phyloP scores from a whole-genome alignment of 495 filamentous ascomycete species.

The Baudoinia panamericana region DNA sequence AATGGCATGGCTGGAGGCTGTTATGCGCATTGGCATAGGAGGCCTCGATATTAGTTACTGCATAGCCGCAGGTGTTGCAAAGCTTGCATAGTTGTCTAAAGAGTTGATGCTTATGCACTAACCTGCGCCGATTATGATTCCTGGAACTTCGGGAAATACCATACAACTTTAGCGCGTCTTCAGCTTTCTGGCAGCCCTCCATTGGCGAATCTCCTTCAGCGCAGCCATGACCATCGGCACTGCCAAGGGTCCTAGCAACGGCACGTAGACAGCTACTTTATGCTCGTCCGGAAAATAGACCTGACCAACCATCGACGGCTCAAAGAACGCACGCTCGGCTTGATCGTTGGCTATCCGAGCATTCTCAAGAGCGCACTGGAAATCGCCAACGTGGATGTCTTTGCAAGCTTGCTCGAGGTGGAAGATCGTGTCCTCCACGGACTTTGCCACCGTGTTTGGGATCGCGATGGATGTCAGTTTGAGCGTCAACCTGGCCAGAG shows the following conservation, averaged over 20 bases:
- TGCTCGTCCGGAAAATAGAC: constrained; percentile 97
- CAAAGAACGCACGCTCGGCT: constrained; percentile 91
- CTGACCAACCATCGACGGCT: constrained; percentile 98
- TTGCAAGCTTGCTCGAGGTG: constrained; percentile 67
- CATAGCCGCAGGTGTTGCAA: too few relatives aligned
- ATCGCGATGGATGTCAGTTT: constrained; percentile 85
- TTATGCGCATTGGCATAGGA: too few relatives aligned
- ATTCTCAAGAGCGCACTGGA: constrained; percentile 55
- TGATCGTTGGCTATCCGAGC: constrained; percentile 75
- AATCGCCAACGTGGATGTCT: constrained; percentile 51
- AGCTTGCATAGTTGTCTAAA: too few relatives aligned
- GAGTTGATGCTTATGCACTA: too few relatives aligned
- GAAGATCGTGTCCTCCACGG: constrained; percentile 63
- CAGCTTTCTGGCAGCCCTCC: neutral
- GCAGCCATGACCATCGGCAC: constrained; percentile 77
- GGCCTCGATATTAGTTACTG: too few relatives aligned
- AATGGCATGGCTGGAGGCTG: too few relatives aligned
- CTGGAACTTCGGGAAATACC: too few relatives aligned
- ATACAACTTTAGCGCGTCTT: constrained; percentile 14
- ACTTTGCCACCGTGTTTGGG: constrained; percentile 69
- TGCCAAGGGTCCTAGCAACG: constrained; percentile 78
- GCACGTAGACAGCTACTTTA: constrained; percentile 94
- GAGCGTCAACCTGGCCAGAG: constrained; percentile 69
- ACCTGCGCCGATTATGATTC: too few relatives aligned
- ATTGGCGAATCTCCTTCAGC: constrained; percentile 52